These are phyloP conservation scores for Fusarium protoensiforme DNA, from an alignment of 2,329 filamentous ascomycete genomes.

Conservation along the genomic window DNA sequence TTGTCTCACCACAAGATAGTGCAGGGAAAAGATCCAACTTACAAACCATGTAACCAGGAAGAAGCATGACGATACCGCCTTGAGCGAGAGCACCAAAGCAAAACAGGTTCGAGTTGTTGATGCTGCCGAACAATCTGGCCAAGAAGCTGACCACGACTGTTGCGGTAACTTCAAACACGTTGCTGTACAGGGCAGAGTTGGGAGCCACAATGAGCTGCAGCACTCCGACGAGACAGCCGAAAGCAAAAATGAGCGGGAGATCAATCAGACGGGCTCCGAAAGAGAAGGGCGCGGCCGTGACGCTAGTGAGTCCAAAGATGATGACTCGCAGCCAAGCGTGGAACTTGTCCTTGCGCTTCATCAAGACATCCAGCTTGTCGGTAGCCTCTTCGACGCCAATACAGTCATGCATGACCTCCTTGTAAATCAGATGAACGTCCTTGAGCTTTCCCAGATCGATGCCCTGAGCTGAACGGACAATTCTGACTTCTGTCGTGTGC, in stretches of 20 bases:
- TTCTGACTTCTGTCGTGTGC: slow-evolving; percentile 74
- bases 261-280: slow-evolving; percentile 79
- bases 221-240: slow-evolving; percentile 76
- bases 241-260: slow-evolving; percentile 75
- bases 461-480: slow-evolving; percentile 68
- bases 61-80: slow-evolving; percentile 72
- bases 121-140: slow-evolving; percentile 71
- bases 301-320: slow-evolving; percentile 78
- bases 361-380: slow-evolving; percentile 63
- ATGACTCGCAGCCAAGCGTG: slow-evolving; percentile 64
- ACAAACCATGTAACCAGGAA: slow-evolving; percentile 73
- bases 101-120: slow-evolving; percentile 62
- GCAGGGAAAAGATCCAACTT: slow-evolving; percentile 36
- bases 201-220: slow-evolving; percentile 78
- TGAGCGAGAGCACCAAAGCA: slow-evolving; percentile 75
- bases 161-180: slow-evolving; percentile 73
- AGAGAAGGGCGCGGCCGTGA: slow-evolving; percentile 78
- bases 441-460: slow-evolving; percentile 71
- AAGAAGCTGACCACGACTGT: slow-evolving; percentile 71
- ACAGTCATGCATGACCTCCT: slow-evolving; percentile 71
- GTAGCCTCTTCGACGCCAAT: slow-evolving; percentile 69
- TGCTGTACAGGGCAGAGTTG: slow-evolving; percentile 73
- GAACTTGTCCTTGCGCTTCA: slow-evolving; percentile 66
- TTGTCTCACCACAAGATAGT: background rate
- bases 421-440: slow-evolving; percentile 71